Evolutionary conservation across 345 rosid species (phyloP), one percentile per base, ranked within the genome.

Genomic region (Populus tremula): DNA sequence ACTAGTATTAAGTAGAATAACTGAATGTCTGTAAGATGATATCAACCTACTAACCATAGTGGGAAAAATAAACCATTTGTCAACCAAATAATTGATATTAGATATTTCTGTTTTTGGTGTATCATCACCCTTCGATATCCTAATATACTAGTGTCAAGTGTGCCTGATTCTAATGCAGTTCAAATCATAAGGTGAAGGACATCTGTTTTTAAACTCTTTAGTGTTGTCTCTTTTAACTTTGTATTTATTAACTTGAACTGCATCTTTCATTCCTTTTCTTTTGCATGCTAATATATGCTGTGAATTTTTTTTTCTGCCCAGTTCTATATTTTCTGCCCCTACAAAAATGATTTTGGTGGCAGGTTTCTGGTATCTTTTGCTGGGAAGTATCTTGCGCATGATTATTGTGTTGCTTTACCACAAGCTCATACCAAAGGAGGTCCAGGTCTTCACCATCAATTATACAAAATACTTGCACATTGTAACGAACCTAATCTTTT

Each of bases 291-390:
- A 13, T 17, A 71, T 33, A 29, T 17, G 21, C 7, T 18, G 31
- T 9, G 63, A 29, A 7, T 5, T 41, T 53, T n/a, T 23, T 17
- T 9, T 16, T 47, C 43, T 18, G 1, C 56, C 20, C 33, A 29
- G 5, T 67, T 4, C 29, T 23, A 49, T 23, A 43, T 62, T 72
- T 56, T n/a, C 25, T n/a, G 63, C 23, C 13, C 61, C 14, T 9
- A 79, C 56, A 39, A 69, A 70, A 59, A 67, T 79, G 73, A 61
- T 74, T 18, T 67, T 82, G 69, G 23, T 85, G 81, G 83, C 91
- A 96, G 98, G 90, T 88, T 96, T 82, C 91, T 96, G 69, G 86
- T 96, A 59, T 96, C 99, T 66, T 93, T 93, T 84, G 81, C 89
- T 79, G 99, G 98, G 74, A 93, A 89, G 84, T 96, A 96, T 87